Conservation (phyloP, 192 early-diverging fungal genomes). For the Dissophora ornata region DNA sequence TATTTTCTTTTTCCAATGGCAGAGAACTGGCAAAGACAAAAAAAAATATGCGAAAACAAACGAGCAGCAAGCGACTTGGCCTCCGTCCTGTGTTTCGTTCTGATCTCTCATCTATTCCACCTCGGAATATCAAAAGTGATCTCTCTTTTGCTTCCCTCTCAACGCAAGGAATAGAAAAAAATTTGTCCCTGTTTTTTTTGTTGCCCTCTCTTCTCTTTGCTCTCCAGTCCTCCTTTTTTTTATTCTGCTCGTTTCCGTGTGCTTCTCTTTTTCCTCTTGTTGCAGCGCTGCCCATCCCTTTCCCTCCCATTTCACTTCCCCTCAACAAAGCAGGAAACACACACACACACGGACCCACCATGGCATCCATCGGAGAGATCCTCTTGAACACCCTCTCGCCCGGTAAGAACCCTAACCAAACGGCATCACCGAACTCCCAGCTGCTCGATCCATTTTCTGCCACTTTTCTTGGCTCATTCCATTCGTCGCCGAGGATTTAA, state of each 20-base stretch:
- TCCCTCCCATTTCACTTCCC: neutral
- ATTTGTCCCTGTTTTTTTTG: no score
- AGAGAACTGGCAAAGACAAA: no score
- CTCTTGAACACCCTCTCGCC: conserved; percentile 83
- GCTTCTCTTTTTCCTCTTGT: conserved; percentile 14
- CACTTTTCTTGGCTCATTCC: neutral
- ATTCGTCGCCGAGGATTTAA: no score
- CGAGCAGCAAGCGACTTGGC: no score
- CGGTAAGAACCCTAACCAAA: conserved; percentile 55
- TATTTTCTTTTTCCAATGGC: no score
- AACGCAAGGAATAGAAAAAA: neutral
- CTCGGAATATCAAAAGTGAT: no score
- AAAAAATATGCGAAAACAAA: no score
- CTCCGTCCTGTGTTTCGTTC: no score
- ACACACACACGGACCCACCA: conserved; percentile 2
- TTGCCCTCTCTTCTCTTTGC: neutral
- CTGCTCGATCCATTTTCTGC: neutral
- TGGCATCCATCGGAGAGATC: conserved; percentile 73
- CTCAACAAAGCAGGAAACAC: neutral
- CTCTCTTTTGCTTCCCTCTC: no score
- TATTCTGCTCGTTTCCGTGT: conserved; percentile 31
- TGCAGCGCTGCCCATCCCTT: neutral
- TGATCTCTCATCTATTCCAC: no score
- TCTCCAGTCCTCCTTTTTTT: neutral
- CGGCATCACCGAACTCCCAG: no score